Conservation (phyloP, 495 filamentous ascomycete genomes). For the Neurospora sp. region DNA sequence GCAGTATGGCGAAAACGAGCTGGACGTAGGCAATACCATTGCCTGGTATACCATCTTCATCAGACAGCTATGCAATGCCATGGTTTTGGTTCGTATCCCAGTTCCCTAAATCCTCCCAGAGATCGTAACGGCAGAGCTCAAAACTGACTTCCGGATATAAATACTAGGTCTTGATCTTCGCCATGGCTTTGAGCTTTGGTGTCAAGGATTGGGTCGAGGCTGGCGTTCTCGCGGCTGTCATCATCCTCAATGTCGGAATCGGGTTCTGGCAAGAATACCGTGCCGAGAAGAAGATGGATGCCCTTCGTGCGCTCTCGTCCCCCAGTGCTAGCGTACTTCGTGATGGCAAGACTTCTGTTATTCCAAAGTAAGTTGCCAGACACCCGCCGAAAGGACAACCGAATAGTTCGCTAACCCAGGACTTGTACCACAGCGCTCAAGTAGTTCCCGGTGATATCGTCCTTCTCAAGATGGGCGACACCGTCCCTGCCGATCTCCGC, state of each 20-base stretch:
- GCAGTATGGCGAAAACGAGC: slow-evolving; percentile 50
- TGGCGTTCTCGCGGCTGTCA: slow-evolving; percentile 71
- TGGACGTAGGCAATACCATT: slow-evolving; percentile 50
- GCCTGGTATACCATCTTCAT: slow-evolving; percentile 56
- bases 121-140: not conserved
- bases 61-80: slow-evolving; percentile 57
- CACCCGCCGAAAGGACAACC: not conserved
- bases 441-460: slow-evolving; percentile 79
- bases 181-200: slow-evolving; percentile 74
- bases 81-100: slow-evolving; percentile 46
- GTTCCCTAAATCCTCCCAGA: slow-evolving; percentile 5
- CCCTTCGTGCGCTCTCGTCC: slow-evolving; percentile 64
- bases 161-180: slow-evolving; percentile 64
- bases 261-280: slow-evolving; percentile 76
- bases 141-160: not conserved
- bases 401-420: slow-evolving; percentile 2
- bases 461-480: slow-evolving; percentile 73
- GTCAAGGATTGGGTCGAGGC: slow-evolving; percentile 77
- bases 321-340: slow-evolving; percentile 70
- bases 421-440: slow-evolving; percentile 41
- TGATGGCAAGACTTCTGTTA: slow-evolving; percentile 51
- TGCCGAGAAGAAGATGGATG: slow-evolving; percentile 81
- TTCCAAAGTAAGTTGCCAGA: slow-evolving; percentile 43
- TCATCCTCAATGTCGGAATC: slow-evolving; percentile 68
- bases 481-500: slow-evolving; percentile 66